Evolutionary conservation across 345 rosid species (phyloP), one percentile per base, ranked within the genome.

Genomic region (Citrus trifoliata): DNA sequence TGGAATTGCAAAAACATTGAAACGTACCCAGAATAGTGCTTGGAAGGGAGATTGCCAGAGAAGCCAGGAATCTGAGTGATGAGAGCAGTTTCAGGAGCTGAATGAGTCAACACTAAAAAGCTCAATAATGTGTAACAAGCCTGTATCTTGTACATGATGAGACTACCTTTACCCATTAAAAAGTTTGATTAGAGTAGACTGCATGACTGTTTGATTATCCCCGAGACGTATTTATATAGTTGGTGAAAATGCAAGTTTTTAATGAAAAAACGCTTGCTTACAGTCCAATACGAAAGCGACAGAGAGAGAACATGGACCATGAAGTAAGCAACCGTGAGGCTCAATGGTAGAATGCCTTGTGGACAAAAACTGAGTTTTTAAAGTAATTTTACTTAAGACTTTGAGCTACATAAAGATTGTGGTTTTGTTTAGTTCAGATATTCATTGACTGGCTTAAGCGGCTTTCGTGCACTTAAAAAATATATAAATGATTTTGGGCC

Each of bases 11-110:
- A 62, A 63, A 65, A 65, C 8, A 10, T 40, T 12, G 30, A 59
- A 46, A 71, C 65, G 33, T 82, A 95, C 98, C 98, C 97, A 76
- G 97, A 85, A 87, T 93, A 90, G 81, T 95, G 98, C 32, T 95
- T 89, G 42, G 98, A 95, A 79, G 95, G 93, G 59, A 95, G 80
- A 68, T 77, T 69, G 79, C 85, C 92, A 70, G 81, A 78, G 81
- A 90, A 91, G 48, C 98, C 97, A 72, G 97, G 94, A 81, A 95
- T 80, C 24, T 84, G 84, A 81, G 87, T 87, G 65, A 93, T 76
- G 14, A 88, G 83, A 80, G 95, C 90, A 38, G 72, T 74, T 61
- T 90, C 64, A 7, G 93, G 95, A 80, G 91, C 93, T 19, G 94
- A 85, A 48, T 73, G 80, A 80, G 77, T 73, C 33, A 77, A 40